Base-by-base conservation (phyloP, 1,284 basidiomycete genomes). In the Leccinum insolens region DNA sequence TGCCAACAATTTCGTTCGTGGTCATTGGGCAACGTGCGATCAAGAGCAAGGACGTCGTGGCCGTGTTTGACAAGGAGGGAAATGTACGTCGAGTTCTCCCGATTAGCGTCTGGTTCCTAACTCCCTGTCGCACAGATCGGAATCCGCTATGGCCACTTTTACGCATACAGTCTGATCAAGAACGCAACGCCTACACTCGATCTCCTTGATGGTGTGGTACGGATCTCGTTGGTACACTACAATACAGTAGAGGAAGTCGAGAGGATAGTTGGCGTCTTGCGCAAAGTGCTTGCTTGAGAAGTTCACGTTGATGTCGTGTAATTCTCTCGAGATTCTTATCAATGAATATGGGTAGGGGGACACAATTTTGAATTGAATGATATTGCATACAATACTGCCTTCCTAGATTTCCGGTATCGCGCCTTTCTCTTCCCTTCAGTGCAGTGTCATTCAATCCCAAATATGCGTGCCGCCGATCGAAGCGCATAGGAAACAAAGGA, bases 171-270 rank as follows among this genome's bases (percentile, higher is more conserved):
- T 1, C 80, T 94, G 15, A 80, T 92, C 11, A 80, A 84, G 7
- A 77, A 79, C 44, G 78, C 91, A 7, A 74, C 73, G 31, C 89
- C 88, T 6, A 87, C 85, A 70, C 69, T 90, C 57, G 86, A 90
- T 70, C 73, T 82, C 2, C 81, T 84, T 2, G 91, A 93, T 71
- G 91, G 88, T 0, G 88, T 92, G 3, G 88, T 93, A 41, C 85
- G 92, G 9, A 86, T 94, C 68, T 92, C 90, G 4, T 78, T 94
- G n/a, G 91, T 93, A 20, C 92, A 94, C 72, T 93, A 94, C 75
- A 93, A 94, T 76, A 92, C 92, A 0, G 81, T 88, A 2, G 84
- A 87, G 61, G 92, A 94, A 74, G 90, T 92, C 1, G 76, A 85
- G 65, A 79, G 70, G 72, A 87, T 92, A 72, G 82, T 90, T 61